These are phyloP conservation scores for Penicillium aurantiogriseum DNA, from an alignment of 2,329 filamentous ascomycete genomes.

Conservation along the genomic window DNA sequence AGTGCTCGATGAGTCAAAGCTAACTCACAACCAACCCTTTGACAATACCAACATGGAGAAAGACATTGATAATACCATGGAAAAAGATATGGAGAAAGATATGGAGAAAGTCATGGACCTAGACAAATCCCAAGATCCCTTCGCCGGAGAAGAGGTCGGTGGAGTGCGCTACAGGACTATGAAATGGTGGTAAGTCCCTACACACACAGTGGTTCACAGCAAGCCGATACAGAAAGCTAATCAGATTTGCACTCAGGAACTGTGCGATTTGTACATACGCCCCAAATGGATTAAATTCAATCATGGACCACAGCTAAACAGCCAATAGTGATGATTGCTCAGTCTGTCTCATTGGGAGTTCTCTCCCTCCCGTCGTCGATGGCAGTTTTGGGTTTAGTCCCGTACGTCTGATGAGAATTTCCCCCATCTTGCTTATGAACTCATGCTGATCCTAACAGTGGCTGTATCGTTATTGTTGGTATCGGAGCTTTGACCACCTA, in stretches of 20 bases:
- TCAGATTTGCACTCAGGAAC: slow-evolving; percentile 30
- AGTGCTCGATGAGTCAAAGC: neutral
- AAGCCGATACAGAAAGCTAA: slow-evolving; percentile 1
- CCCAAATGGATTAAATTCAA: neutral
- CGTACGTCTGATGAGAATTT: slow-evolving; percentile 31
- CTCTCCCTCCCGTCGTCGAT: slow-evolving; percentile 54
- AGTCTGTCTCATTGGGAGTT: slow-evolving; percentile 58
- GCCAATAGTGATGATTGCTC: slow-evolving; percentile 53
- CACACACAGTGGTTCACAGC: neutral
- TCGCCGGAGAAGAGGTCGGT: slow-evolving; percentile 35
- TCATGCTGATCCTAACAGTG: neutral
- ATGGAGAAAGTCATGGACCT: neutral
- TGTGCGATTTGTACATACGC: slow-evolving; percentile 37
- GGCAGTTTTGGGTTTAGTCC: slow-evolving; percentile 52
- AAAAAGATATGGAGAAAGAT: neutral
- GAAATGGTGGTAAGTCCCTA: slow-evolving; percentile 40
- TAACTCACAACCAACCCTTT: neutral
- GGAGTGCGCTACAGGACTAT: slow-evolving; percentile 52
- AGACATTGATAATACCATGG: neutral
- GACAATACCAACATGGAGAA: neutral
- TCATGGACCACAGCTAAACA: neutral
- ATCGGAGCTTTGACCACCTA: slow-evolving; percentile 58
- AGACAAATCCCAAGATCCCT: slow-evolving; percentile 27
- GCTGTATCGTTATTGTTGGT: slow-evolving; percentile 49
- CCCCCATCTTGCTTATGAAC: too few species aligned